Conservation (phyloP, 75 land plant genomes). For the Cryptomeria japonica region DNA sequence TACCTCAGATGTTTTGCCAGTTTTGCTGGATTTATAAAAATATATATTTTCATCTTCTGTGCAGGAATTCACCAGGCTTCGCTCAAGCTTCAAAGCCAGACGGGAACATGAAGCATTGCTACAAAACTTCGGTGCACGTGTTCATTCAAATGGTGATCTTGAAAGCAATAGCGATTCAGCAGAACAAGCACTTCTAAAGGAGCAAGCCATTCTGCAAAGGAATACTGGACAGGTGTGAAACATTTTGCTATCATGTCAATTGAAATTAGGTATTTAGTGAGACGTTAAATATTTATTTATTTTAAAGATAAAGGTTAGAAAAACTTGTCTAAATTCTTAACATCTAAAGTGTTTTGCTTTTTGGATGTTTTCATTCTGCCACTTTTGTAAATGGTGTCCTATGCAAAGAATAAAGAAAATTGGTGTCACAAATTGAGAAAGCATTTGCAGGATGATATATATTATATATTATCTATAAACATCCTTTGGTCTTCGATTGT, state of each 20-base stretch:
- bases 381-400: background rate
- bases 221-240: slow-evolving; percentile 75
- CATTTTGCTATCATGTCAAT: background rate
- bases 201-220: slow-evolving; percentile 69
- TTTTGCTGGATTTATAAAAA: background rate
- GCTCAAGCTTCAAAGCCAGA: slow-evolving; percentile 72
- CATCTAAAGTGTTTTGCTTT: background rate
- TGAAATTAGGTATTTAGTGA: background rate
- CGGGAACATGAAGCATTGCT: slow-evolving; percentile 84
- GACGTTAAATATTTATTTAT: background rate
- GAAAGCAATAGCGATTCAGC: slow-evolving; percentile 52
- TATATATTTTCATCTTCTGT: slow-evolving; percentile 14
- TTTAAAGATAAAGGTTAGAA: background rate
- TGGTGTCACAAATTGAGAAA: background rate
- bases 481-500: background rate
- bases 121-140: slow-evolving; percentile 65
- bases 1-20: background rate
- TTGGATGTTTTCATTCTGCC: background rate
- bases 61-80: slow-evolving; percentile 82
- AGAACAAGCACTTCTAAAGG: slow-evolving; percentile 67
- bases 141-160: slow-evolving; percentile 50
- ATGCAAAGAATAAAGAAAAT: background rate
- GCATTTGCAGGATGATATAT: background rate
- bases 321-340: background rate
- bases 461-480: background rate